phyloP scores from a whole-genome alignment of 768 basidiomycete species.

The Auricularia heimuer region DNA sequence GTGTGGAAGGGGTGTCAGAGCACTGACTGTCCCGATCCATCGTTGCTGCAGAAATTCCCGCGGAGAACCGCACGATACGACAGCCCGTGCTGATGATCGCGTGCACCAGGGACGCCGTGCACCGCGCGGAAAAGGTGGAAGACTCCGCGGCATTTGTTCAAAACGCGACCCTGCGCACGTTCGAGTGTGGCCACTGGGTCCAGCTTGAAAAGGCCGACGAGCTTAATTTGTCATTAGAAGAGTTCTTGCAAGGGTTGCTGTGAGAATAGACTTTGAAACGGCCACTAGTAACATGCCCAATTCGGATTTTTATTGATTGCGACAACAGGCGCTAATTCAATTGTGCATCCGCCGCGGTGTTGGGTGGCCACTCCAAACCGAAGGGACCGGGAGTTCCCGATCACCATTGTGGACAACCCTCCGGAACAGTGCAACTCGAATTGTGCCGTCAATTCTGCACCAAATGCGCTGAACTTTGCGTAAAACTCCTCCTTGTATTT shows the following conservation, averaged over 20 bases:
- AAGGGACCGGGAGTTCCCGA: too few species aligned
- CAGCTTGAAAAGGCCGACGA: not conserved
- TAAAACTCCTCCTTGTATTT: too few species aligned
- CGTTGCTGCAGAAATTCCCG: not conserved
- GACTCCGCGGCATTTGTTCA: not conserved
- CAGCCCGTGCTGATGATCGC: not conserved
- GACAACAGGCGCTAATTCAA: not conserved
- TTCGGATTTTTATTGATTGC: not conserved
- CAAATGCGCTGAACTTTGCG: too few species aligned
- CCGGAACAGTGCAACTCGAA: too few species aligned
- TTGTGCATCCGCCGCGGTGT: not conserved
- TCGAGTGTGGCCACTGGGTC: not conserved
- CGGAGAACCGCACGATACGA: not conserved
- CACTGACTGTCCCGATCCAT: too few species aligned
- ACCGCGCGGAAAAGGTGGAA: not conserved
- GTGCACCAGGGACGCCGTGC: not conserved
- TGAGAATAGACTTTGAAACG: not conserved
- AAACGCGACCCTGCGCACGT: not conserved
- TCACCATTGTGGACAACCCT: too few species aligned
- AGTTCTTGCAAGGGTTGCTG: not conserved
- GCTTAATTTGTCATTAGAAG: not conserved
- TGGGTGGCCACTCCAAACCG: not conserved
- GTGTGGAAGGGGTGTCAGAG: too few species aligned
- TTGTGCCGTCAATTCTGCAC: too few species aligned
- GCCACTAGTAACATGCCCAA: not conserved